These are phyloP conservation scores for Phialocephala subalpina DNA, from an alignment of 2,329 filamentous ascomycete species.

Conservation along the genomic window DNA sequence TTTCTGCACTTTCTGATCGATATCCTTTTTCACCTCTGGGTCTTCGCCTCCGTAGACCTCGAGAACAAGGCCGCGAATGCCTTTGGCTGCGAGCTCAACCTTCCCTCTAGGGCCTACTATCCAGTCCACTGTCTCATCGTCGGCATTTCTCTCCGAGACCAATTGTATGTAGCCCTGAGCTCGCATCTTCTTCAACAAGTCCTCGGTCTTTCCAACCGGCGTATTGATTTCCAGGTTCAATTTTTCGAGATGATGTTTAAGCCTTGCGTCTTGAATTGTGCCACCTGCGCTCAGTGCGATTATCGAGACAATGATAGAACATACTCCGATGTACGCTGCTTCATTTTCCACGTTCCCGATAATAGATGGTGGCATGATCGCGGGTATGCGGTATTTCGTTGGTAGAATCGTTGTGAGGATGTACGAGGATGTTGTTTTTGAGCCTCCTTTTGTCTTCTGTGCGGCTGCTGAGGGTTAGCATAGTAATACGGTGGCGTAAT, in stretches of 20 bases:
- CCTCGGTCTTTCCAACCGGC: slow-evolving; percentile 75
- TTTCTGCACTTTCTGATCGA: slow-evolving; percentile 66
- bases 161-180: slow-evolving; percentile 86
- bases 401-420: slow-evolving; percentile 80
- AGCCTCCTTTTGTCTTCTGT: slow-evolving; percentile 54
- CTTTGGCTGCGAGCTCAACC: slow-evolving; percentile 81
- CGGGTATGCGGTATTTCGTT: slow-evolving; percentile 67
- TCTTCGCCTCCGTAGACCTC: slow-evolving; percentile 61
- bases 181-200: slow-evolving; percentile 76
- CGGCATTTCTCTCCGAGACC: slow-evolving; percentile 74
- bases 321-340: slow-evolving; percentile 82
- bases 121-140: slow-evolving; percentile 82
- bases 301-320: slow-evolving; percentile 79
- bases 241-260: slow-evolving; percentile 77
- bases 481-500: slow-evolving; percentile 49
- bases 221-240: slow-evolving; percentile 79
- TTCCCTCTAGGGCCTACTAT: slow-evolving; percentile 85
- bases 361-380: slow-evolving; percentile 73
- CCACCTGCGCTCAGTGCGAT: slow-evolving; percentile 76
- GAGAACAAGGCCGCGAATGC: slow-evolving; percentile 75
- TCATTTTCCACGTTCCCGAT: slow-evolving; percentile 73
- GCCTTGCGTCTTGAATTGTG: slow-evolving; percentile 77
- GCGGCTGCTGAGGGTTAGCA: slow-evolving; percentile 37
- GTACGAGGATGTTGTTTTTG: slow-evolving; percentile 72
- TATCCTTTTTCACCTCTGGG: slow-evolving; percentile 50